Base-by-base conservation (phyloP, 805 yeast genomes). In the Diddensiella santjacobensis region DNA sequence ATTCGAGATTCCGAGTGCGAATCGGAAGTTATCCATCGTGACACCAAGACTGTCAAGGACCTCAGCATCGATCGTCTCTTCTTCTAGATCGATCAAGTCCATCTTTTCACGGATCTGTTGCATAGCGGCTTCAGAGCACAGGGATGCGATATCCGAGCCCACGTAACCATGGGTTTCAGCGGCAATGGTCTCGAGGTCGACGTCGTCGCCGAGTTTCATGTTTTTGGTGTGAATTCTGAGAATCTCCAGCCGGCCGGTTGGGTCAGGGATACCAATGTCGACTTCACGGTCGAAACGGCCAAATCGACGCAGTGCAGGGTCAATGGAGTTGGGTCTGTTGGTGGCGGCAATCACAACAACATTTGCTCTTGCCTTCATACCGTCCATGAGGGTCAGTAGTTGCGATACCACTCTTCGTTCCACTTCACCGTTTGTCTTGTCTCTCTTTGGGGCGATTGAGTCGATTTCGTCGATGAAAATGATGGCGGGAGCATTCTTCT, bases 71-170 rank as follows among this genome's bases (percentile, higher is more conserved):
- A 95, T 93, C 60, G 91, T 93, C 54, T 90, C 97, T 70, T 89
- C 96, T 54, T 90, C 97, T 59, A 90, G 76, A 64, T 91, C 98
- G 60, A 95, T 93, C 57, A 93, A 76, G 64, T 93, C 99, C 97
- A 93, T 90, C 81, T 93, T 93, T 73, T 93, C 99, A 73, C 99
- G 87, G 65, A 93, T 93, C 76, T 95, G 99, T 78, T 93, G 99
- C 99, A 93, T 93, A 51, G 99, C 99, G 56, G 99, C 99, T 74
- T 95, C 99, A n/a, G 97, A 89, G 78, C 99, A 93, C 64, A 93
- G 77, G 4, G 98, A 90, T 1, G 99, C 99, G 62, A 93, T 76
- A 80, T 93, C 99, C 44, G 97, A 96, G 75, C 99, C 99, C 51
- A 93, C 99, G 65, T 90, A 93, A 75, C 99, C 99, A 67, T 95